These are phyloP conservation scores for Lipomyces sp. DNA, from an alignment of 805 yeast species.

Conservation along the genomic window DNA sequence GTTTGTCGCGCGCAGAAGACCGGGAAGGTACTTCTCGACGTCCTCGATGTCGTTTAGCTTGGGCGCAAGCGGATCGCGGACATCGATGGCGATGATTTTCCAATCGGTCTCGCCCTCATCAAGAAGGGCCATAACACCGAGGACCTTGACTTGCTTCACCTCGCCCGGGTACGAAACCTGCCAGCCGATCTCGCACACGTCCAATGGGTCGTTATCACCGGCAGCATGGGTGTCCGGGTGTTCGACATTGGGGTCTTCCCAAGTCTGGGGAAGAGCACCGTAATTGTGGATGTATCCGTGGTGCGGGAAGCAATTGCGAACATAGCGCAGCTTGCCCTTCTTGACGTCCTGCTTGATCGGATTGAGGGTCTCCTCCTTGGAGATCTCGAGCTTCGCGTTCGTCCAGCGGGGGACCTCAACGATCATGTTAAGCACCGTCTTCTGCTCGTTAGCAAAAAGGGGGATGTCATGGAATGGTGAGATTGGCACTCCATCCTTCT, in stretches of 20 bases:
- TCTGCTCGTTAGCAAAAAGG: slow-evolving; percentile 90
- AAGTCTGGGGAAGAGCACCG: slow-evolving; percentile 96
- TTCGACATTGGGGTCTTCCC: slow-evolving; percentile 87
- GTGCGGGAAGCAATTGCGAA: slow-evolving; percentile 97
- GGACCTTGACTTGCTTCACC: slow-evolving; percentile 84
- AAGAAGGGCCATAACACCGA: slow-evolving; percentile 92
- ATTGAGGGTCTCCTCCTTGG: slow-evolving; percentile 76
- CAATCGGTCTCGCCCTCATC: slow-evolving; percentile 99
- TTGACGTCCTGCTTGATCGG: slow-evolving; percentile 97
- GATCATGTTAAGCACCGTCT: slow-evolving; percentile 84
- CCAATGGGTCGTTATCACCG: slow-evolving; percentile 96
- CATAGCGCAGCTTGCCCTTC: slow-evolving; percentile 84
- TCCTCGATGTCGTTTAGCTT: slow-evolving; percentile 90
- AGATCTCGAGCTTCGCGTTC: slow-evolving; percentile 86
- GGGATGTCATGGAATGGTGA: slow-evolving; percentile 96
- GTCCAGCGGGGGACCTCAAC: slow-evolving; percentile 99
- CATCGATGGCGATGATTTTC: slow-evolving; percentile 90
- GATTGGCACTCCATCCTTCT: slow-evolving; percentile 90
- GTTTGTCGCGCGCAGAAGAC: slow-evolving; percentile 88
- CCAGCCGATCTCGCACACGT: slow-evolving; percentile 87
- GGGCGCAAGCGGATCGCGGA: slow-evolving; percentile 85
- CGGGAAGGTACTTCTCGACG: slow-evolving; percentile 87
- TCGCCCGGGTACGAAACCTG: slow-evolving; percentile 64
- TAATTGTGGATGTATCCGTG: slow-evolving; percentile 98
- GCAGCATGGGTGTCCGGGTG: slow-evolving; percentile 54